Percentiles rank a stretch among this genome's conserved stretches.
Evolutionary conservation across 2,329 filamentous ascomycete species (phyloP).

Genomic region (Exophiala sideris): DNA sequence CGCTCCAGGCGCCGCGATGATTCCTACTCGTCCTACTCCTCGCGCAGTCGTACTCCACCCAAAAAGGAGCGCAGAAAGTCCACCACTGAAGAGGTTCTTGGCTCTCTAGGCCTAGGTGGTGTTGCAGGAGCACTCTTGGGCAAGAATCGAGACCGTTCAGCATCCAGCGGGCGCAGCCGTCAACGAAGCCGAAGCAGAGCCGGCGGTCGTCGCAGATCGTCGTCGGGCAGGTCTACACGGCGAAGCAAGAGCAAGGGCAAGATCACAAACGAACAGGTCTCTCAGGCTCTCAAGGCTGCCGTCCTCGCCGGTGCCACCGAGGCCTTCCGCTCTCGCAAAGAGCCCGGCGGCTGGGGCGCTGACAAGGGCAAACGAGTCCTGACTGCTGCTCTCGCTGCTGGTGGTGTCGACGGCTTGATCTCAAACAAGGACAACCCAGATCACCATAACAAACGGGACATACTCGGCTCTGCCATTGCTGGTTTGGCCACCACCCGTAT

Average conservation of each 20-base stretch:
- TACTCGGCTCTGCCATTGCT: conserved; percentile 82
- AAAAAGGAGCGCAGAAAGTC: conserved; percentile 42
- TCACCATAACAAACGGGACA: conserved; percentile 73
- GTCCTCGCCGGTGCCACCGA: conserved; percentile 86
- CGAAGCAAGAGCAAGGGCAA: conserved; percentile 44
- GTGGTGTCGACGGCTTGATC: conserved; percentile 75
- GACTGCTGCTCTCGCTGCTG: conserved; percentile 80
- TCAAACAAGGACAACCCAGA: conserved; percentile 57
- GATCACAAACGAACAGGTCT: conserved; percentile 56
- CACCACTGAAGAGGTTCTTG: conserved; percentile 49
- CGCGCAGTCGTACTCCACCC: conserved; percentile 38
- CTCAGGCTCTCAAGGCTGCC: conserved; percentile 87
- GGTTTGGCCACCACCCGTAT: conserved; percentile 82
- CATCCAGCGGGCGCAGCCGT: conserved; percentile 54
- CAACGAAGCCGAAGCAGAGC: conserved; percentile 47
- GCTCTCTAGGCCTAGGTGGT: conserved; percentile 57
- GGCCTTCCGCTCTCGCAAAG: conserved; percentile 84
- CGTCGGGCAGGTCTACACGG: conserved; percentile 52
- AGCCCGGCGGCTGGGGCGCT: conserved; percentile 83
- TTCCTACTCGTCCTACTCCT: conserved; percentile 36
- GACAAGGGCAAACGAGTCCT: conserved; percentile 88
- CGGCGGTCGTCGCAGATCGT: conserved; percentile 37
- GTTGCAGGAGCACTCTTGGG: conserved; percentile 50
- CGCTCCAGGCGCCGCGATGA: conserved; percentile 27
- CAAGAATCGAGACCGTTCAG: conserved; percentile 58